Evolutionary conservation across 2,329 filamentous ascomycete genomes (phyloP).

Genomic region (Cercospora sp.): DNA sequence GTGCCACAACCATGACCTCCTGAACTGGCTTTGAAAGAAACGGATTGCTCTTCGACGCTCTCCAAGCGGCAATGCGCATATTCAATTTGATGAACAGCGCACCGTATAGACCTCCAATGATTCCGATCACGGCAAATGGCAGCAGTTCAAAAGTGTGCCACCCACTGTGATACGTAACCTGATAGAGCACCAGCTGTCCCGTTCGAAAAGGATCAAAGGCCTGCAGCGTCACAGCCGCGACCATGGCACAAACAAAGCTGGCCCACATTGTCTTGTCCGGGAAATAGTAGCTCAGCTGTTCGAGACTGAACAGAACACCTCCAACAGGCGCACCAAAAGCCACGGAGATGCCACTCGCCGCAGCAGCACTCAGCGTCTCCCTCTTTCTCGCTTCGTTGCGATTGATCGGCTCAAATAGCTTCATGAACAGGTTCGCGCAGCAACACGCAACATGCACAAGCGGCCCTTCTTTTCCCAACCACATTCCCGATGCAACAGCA

Average conservation of each 20-base stretch:
- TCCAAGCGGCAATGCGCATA: conserved; percentile 80
- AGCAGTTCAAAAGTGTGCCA: conserved; percentile 96
- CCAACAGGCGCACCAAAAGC: conserved; percentile 93
- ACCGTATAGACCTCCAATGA: conserved; percentile 90
- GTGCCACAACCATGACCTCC: conserved; percentile 77
- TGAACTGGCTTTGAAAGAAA: conserved; percentile 68
- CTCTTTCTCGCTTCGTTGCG: conserved; percentile 92
- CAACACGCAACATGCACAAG: conserved; percentile 96
- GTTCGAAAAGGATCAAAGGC: conserved; percentile 92
- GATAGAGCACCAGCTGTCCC: conserved; percentile 91
- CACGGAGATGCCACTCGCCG: conserved; percentile 88
- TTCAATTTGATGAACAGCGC: conserved; percentile 94
- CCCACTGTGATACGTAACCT: conserved; percentile 85
- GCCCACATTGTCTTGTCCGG: conserved; percentile 99
- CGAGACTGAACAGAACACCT: conserved; percentile 92
- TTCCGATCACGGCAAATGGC: conserved; percentile 81
- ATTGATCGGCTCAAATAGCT: conserved; percentile 77
- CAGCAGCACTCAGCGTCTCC: conserved; percentile 88
- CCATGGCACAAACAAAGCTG: conserved; percentile 98
- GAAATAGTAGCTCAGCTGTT: conserved; percentile 96
- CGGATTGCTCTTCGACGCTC: conserved; percentile 62
- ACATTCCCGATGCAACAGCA: conserved; percentile 89
- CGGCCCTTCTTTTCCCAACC: conserved; percentile 94
- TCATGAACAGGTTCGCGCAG: conserved; percentile 91
- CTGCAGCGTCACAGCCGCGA: conserved; percentile 91